These are phyloP conservation scores for Phyllosticta citribraziliensis DNA, from an alignment of 2,329 filamentous ascomycete species.

Conservation along the genomic window DNA sequence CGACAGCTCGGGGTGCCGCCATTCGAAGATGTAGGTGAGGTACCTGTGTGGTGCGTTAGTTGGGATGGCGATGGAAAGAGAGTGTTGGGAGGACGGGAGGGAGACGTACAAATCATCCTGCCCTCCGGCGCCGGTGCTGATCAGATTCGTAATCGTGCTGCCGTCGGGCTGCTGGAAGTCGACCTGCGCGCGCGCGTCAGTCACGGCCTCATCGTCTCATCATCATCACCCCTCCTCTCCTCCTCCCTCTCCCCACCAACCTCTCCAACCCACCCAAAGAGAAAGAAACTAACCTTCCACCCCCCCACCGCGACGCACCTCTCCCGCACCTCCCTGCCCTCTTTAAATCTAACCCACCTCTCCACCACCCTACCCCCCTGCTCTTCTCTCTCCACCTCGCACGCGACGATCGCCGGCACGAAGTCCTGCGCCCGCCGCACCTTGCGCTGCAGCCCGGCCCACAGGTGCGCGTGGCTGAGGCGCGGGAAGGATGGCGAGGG, in stretches of 20 bases:
- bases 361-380: constrained; percentile 19
- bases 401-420: constrained; percentile 33
- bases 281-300: constrained; percentile 27
- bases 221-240: not conserved
- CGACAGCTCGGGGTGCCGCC: constrained; percentile 25
- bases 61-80: not conserved
- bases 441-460: constrained; percentile 37
- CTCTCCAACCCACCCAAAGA: not conserved
- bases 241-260: not conserved
- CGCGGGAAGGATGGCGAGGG: not conserved
- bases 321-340: constrained; percentile 23
- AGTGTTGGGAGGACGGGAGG: not conserved
- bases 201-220: not conserved
- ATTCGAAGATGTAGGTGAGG: constrained; percentile 41
- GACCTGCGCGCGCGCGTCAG: constrained; percentile 23
- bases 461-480: constrained; percentile 18
- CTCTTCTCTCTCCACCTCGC: constrained; percentile 31
- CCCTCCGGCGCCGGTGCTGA: constrained; percentile 29
- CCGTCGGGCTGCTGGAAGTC: constrained; percentile 38
- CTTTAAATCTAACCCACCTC: constrained; percentile 32
- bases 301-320: constrained; percentile 31
- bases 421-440: constrained; percentile 37
- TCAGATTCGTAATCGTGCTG: constrained; percentile 34
- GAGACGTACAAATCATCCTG: constrained; percentile 15
- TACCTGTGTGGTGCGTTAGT: not conserved